Conservation (phyloP, 768 basidiomycete species). For the Lactifluus rugatus region DNA sequence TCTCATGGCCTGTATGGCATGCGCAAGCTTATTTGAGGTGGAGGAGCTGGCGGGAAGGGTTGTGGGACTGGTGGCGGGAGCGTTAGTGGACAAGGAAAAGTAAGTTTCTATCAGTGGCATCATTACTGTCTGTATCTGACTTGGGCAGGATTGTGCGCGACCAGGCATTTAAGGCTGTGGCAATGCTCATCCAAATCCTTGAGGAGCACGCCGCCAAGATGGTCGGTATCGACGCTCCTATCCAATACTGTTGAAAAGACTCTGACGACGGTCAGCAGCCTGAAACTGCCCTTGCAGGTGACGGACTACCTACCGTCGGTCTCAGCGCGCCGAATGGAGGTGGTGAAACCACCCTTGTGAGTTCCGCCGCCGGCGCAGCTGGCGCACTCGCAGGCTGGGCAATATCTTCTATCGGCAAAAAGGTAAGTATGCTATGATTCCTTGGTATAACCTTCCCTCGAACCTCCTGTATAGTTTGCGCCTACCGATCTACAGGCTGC, state of each 20-base stretch:
- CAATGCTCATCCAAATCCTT: conserved; percentile 75
- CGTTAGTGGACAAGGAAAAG: conserved; percentile 91
- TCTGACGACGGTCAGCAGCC: conserved; percentile 33
- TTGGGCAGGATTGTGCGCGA: conserved; percentile 73
- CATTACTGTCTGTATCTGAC: background rate
- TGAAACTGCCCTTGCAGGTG: conserved; percentile 36
- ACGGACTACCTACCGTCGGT: conserved; percentile 16
- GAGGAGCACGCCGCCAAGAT: conserved; percentile 72
- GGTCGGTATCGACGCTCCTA: conserved; percentile 40
- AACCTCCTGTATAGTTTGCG: conserved; percentile 1
- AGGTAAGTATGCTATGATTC: conserved; percentile 34
- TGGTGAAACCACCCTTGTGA: conserved; percentile 49
- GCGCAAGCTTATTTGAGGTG: conserved; percentile 76
- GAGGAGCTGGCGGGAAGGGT: conserved; percentile 88
- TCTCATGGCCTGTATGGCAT: conserved; percentile 92
- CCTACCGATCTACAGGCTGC: background rate
- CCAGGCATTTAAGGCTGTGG: conserved; percentile 91
- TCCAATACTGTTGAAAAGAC: background rate
- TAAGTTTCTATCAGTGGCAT: conserved; percentile 28
- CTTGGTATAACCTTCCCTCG: background rate
- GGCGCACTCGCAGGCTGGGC: conserved; percentile 94
- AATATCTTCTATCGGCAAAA: conserved; percentile 79
- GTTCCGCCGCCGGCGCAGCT: conserved; percentile 84
- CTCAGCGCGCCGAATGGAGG: conserved; percentile 19
- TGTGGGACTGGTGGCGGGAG: conserved; percentile 71